Percentiles rank a stretch among this genome's conserved stretches.
These are phyloP conservation scores for Teratosphaeria zuluensis DNA, from an alignment of 2,329 filamentous ascomycete genomes.

Conservation along the genomic window DNA sequence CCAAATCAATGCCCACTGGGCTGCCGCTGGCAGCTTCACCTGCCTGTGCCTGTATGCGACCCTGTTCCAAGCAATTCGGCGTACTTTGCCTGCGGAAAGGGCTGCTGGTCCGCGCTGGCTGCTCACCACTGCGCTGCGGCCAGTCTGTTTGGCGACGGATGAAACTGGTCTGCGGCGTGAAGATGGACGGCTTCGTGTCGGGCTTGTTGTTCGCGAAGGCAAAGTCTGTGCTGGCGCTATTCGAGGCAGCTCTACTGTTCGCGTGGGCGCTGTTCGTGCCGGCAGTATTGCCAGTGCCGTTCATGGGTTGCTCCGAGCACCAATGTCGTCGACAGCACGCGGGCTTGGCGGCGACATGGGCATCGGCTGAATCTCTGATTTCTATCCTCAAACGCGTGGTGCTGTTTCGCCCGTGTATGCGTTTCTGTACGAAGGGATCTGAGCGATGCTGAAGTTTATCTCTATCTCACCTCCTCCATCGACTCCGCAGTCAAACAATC, in stretches of 20 bases:
- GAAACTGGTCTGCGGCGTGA: constrained; percentile 5
- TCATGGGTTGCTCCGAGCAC: background rate
- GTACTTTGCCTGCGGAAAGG: constrained; percentile 5
- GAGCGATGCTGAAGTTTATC: background rate
- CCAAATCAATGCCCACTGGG: background rate
- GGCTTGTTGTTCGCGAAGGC: background rate
- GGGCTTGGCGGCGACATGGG: background rate
- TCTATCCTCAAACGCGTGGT: background rate
- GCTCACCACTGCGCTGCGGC: background rate
- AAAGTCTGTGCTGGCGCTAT: background rate
- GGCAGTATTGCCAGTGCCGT: background rate
- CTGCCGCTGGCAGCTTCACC: background rate
- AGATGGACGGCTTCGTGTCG: constrained; percentile 6
- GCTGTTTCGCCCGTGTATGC: background rate
- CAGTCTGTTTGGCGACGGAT: background rate
- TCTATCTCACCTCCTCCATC: background rate
- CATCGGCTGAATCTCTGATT: background rate
- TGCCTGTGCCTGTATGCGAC: background rate
- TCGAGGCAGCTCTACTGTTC: background rate
- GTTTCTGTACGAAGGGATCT: background rate
- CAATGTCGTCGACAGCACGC: background rate
- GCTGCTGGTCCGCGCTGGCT: background rate
- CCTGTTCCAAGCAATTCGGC: constrained; percentile 4
- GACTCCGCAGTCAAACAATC: background rate
- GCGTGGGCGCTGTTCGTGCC: background rate